These are phyloP conservation scores for Pythium pectinolyticum DNA, from an alignment of 352 stramenopile species.

Conservation along the genomic window DNA sequence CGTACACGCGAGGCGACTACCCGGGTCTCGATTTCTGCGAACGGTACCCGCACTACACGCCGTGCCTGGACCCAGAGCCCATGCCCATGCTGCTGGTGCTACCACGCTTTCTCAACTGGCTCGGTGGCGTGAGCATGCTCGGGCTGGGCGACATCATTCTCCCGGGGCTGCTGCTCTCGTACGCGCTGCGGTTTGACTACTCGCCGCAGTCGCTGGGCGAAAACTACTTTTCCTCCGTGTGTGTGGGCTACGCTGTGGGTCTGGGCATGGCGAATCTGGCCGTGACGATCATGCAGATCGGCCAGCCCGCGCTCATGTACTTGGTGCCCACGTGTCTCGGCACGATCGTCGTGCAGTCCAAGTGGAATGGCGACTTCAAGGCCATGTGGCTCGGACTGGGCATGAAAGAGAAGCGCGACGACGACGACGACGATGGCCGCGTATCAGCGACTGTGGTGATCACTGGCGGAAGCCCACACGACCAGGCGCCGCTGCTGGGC, in stretches of 20 bases:
- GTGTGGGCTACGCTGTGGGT: conserved; percentile 91
- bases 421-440: background rate
- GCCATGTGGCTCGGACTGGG: conserved; percentile 49
- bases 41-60: conserved; percentile 55
- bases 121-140: conserved; percentile 90
- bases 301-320: conserved; percentile 96
- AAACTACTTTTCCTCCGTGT: conserved; percentile 88
- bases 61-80: conserved; percentile 76
- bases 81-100: conserved; percentile 96
- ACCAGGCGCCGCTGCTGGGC: conserved; percentile 21
- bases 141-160: conserved; percentile 96
- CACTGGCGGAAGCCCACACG: conserved; percentile 11
- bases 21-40: conserved; percentile 77
- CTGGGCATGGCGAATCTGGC: conserved; percentile 93
- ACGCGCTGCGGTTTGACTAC: conserved; percentile 92
- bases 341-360: conserved; percentile 60
- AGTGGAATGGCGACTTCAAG: conserved; percentile 75
- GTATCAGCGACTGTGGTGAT: conserved; percentile 1
- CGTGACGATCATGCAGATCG: conserved; percentile 91
- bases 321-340: conserved; percentile 92
- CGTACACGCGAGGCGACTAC: conserved; percentile 66
- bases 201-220: conserved; percentile 32
- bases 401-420: conserved; percentile 22
- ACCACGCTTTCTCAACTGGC: conserved; percentile 90
- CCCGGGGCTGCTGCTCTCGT: conserved; percentile 92